Evolutionary conservation across 2,329 filamentous ascomycete species (phyloP).

Genomic region (Fonsecaea multimorphosa): DNA sequence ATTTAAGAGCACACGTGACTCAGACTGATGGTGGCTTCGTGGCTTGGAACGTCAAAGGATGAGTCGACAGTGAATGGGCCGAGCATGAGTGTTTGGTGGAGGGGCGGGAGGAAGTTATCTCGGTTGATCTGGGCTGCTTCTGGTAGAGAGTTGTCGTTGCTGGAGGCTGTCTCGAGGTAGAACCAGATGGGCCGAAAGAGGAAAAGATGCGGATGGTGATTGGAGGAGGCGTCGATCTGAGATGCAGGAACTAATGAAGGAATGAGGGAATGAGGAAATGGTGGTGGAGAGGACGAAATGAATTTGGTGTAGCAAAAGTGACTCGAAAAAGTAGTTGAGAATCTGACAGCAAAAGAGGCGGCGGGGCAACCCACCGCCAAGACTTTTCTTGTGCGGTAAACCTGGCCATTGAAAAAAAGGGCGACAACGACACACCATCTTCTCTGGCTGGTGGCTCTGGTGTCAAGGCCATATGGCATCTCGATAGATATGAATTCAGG

Average conservation of each 20-base stretch:
- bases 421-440: neutral
- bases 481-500: neutral
- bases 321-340: slow-evolving; percentile 26
- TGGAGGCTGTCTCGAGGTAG: slow-evolving; percentile 18
- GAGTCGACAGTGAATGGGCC: slow-evolving; percentile 7
- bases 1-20: slow-evolving; percentile 28
- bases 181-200: slow-evolving; percentile 21
- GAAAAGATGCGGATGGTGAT: slow-evolving; percentile 23
- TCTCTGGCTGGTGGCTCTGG: neutral
- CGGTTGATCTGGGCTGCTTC: slow-evolving; percentile 3
- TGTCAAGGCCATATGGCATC: neutral
- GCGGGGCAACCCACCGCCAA: slow-evolving; percentile 2
- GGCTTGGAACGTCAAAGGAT: slow-evolving; percentile 7
- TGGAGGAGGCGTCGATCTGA: slow-evolving; percentile 18
- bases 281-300: slow-evolving; percentile 11
- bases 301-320: slow-evolving; percentile 8
- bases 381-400: neutral
- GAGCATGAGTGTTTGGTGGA: neutral
- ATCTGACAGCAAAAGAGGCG: slow-evolving; percentile 13
- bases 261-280: slow-evolving; percentile 1
- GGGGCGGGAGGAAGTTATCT: neutral
- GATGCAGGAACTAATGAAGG: no score
- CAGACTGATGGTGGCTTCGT: neutral
- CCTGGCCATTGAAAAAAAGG: neutral
- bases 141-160: neutral